Evolutionary conservation across 768 basidiomycete genomes (phyloP).

Genomic region (Lactarius deliciosus): DNA sequence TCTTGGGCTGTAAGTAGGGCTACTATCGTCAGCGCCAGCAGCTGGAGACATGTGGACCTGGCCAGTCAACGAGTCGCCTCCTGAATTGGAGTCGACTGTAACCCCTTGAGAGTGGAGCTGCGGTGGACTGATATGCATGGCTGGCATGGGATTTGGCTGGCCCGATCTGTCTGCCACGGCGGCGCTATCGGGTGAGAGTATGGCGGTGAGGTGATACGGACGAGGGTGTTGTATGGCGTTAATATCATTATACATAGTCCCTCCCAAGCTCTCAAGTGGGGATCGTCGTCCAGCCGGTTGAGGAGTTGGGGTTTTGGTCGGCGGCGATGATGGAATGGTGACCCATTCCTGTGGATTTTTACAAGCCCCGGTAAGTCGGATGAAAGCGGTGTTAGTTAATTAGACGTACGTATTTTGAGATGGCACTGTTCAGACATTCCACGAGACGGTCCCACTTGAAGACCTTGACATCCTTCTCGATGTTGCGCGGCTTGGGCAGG

Average conservation of each 20-base stretch:
- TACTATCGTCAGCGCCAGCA: background rate
- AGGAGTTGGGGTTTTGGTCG: conserved; percentile 1
- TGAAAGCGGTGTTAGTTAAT: background rate
- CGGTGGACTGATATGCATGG: conserved; percentile 23
- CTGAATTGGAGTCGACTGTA: conserved; percentile 1
- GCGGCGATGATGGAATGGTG: background rate
- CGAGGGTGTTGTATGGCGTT: background rate
- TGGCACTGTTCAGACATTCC: conserved; percentile 73
- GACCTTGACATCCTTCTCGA: conserved; percentile 94
- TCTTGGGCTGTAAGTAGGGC: conserved; percentile 1
- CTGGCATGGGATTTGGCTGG: background rate
- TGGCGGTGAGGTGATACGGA: background rate
- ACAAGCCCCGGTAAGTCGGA: background rate
- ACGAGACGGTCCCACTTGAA: conserved; percentile 74
- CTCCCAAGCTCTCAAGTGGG: background rate
- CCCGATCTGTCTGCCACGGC: background rate
- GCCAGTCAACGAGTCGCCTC: background rate
- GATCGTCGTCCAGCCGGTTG: background rate
- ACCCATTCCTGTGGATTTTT: conserved; percentile 15
- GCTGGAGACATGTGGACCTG: background rate
- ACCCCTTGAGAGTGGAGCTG: conserved; percentile 16
- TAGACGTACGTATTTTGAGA: conserved; percentile 75
- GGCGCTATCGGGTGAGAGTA: background rate
- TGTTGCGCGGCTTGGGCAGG: conserved; percentile 90
- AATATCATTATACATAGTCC: background rate